Percentiles rank a stretch among this genome's conserved stretches.
Evolutionary conservation across 495 filamentous ascomycete species (phyloP).

Genomic region (Apiosordaria backusii): DNA sequence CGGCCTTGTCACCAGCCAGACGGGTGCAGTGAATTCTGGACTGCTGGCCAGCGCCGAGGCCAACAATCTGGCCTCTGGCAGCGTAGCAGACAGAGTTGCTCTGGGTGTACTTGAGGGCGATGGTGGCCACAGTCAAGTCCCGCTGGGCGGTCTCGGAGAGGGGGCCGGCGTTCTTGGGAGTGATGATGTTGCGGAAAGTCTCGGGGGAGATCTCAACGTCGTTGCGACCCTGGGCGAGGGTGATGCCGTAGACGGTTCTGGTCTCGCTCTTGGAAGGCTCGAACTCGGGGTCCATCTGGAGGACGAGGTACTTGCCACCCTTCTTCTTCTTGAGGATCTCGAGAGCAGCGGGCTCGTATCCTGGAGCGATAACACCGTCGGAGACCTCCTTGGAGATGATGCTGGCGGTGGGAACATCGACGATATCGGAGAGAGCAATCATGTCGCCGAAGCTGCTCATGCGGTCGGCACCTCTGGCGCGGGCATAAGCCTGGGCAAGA

Average conservation of each 20-base stretch:
- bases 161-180: slow-evolving; percentile 66
- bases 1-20: slow-evolving; percentile 96
- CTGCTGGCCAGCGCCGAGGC: slow-evolving; percentile 94
- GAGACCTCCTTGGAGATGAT: slow-evolving; percentile 97
- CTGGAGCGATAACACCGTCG: slow-evolving; percentile 90
- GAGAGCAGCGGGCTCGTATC: slow-evolving; percentile 77
- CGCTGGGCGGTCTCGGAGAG: slow-evolving; percentile 79
- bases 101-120: slow-evolving; percentile 96
- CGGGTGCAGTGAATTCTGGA: slow-evolving; percentile 97
- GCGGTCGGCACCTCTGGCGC: slow-evolving; percentile 89
- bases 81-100: slow-evolving; percentile 99
- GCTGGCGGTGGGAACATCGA: slow-evolving; percentile 87
- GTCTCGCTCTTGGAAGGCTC: slow-evolving; percentile 71
- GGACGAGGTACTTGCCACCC: slow-evolving; percentile 91
- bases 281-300: slow-evolving; percentile 89
- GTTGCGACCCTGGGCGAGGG: slow-evolving; percentile 84
- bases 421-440: slow-evolving; percentile 84
- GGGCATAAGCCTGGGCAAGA: slow-evolving; percentile 91
- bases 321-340: slow-evolving; percentile 97
- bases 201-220: slow-evolving; percentile 79
- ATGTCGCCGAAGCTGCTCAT: slow-evolving; percentile 98
- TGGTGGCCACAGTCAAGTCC: slow-evolving; percentile 92
- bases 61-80: slow-evolving; percentile 88
- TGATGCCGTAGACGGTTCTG: slow-evolving; percentile 83
- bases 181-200: slow-evolving; percentile 80